Conservation (phyloP, 306 rosid species). For the Acacia crassicarpa region DNA sequence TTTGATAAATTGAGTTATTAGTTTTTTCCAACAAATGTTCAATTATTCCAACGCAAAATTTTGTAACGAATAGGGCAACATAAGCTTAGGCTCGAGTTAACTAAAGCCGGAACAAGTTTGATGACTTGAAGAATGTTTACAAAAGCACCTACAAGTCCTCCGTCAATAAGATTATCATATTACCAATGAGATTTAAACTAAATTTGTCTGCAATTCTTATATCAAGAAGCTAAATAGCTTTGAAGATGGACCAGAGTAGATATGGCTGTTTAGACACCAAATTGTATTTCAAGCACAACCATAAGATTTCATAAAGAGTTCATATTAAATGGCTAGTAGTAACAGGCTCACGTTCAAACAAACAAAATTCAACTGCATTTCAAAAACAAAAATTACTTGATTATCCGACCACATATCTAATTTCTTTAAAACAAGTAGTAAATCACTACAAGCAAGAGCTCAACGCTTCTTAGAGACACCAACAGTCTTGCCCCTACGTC, state of each 20-base stretch:
- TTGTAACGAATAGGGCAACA: too few relatives aligned
- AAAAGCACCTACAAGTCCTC: too few relatives aligned
- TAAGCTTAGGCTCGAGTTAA: too few relatives aligned
- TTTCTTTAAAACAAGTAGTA: constrained; percentile 29
- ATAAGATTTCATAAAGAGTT: background rate
- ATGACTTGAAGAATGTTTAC: too few relatives aligned
- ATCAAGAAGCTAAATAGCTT: background rate
- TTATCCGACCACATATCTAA: constrained; percentile 19
- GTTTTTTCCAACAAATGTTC: too few relatives aligned
- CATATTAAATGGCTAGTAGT: background rate
- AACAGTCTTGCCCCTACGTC: constrained; percentile 78
- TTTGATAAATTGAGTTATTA: too few relatives aligned
- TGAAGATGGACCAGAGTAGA: background rate
- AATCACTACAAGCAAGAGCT: background rate
- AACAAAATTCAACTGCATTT: constrained; percentile 15
- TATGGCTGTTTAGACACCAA: background rate
- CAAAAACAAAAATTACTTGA: constrained; percentile 1
- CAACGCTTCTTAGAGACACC: constrained; percentile 79
- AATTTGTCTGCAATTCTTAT: too few relatives aligned
- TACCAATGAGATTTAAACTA: too few relatives aligned
- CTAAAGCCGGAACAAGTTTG: too few relatives aligned
- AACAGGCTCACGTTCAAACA: background rate
- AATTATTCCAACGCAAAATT: too few relatives aligned
- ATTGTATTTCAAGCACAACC: background rate
- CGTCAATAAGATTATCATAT: too few relatives aligned